Conservation (phyloP, 2,329 filamentous ascomycete species). For the Sphaerulina vaccinii region DNA sequence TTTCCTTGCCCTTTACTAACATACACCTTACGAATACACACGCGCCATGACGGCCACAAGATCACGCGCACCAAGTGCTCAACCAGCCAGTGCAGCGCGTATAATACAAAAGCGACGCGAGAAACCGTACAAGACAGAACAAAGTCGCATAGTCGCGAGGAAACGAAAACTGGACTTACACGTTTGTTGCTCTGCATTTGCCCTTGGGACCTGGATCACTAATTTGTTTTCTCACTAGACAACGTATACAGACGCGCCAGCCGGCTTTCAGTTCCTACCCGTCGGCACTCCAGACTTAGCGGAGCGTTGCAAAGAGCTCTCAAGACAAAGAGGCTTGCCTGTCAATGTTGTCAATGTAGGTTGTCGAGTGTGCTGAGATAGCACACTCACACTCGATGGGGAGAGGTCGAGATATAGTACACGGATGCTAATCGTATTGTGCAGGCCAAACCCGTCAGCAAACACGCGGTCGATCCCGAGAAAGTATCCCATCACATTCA, state of each 20-base stretch:
- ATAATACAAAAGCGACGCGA: slow-evolving; percentile 37
- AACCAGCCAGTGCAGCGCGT: slow-evolving; percentile 29
- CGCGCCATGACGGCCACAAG: slow-evolving; percentile 19
- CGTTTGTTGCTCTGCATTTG: slow-evolving; percentile 37
- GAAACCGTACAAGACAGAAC: slow-evolving; percentile 57
- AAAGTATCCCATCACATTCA: slow-evolving; percentile 59
- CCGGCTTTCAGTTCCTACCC: slow-evolving; percentile 61
- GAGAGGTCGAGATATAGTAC: background rate
- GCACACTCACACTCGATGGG: background rate
- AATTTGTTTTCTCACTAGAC: slow-evolving; percentile 43
- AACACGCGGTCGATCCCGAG: slow-evolving; percentile 22
- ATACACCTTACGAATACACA: slow-evolving; percentile 11
- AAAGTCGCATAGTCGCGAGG: slow-evolving; percentile 58
- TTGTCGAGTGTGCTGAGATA: slow-evolving; percentile 14
- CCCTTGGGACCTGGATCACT: slow-evolving; percentile 28
- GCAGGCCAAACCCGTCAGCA: slow-evolving; percentile 28
- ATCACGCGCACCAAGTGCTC: slow-evolving; percentile 20
- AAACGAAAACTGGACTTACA: slow-evolving; percentile 59
- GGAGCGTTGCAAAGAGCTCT: slow-evolving; percentile 59
- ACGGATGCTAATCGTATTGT: slow-evolving; percentile 12
- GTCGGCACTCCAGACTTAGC: slow-evolving; percentile 61
- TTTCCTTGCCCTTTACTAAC: slow-evolving; percentile 22
- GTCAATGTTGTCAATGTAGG: slow-evolving; percentile 62
- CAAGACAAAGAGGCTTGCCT: slow-evolving; percentile 53
- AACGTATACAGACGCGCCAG: slow-evolving; percentile 55